These are phyloP conservation scores for Ceratobasidium sp. DNA, from an alignment of 1,284 basidiomycete species.

Conservation along the genomic window DNA sequence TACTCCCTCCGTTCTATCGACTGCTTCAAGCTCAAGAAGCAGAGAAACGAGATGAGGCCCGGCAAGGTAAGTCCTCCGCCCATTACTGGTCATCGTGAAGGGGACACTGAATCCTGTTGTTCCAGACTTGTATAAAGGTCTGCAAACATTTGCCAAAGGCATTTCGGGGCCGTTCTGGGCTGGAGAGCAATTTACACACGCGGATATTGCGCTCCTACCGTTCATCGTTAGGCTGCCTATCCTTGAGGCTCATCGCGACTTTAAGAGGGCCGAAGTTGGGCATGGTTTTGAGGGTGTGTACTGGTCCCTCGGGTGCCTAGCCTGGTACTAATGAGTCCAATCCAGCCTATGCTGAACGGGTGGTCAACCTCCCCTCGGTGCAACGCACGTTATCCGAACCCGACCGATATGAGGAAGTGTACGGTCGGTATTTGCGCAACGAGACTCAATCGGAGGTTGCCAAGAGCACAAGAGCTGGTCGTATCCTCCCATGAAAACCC, in stretches of 20 bases:
- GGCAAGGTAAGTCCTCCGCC: slow-evolving; percentile 17
- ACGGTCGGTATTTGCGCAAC: slow-evolving; percentile 43
- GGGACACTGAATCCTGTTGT: too few relatives aligned
- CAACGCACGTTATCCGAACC: slow-evolving; percentile 41
- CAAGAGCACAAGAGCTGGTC: slow-evolving; percentile 40
- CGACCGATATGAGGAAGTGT: slow-evolving; percentile 40
- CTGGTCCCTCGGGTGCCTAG: not conserved
- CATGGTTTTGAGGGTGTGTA: slow-evolving; percentile 37
- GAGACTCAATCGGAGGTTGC: slow-evolving; percentile 45
- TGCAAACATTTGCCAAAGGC: slow-evolving; percentile 34
- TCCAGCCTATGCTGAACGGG: slow-evolving; percentile 40
- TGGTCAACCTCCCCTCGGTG: slow-evolving; percentile 37
- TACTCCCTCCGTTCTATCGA: slow-evolving; percentile 41
- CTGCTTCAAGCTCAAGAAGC: slow-evolving; percentile 42
- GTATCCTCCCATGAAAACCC: slow-evolving; percentile 25
- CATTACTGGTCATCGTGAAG: not conserved
- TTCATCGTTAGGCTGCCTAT: slow-evolving; percentile 43
- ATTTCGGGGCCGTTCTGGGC: slow-evolving; percentile 38
- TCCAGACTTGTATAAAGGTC: slow-evolving; percentile 37
- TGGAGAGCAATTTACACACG: slow-evolving; percentile 42
- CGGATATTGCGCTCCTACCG: slow-evolving; percentile 38
- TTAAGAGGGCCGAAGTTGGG: slow-evolving; percentile 39
- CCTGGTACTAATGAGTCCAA: not conserved
- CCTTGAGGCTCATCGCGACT: slow-evolving; percentile 31
- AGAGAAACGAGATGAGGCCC: slow-evolving; percentile 38